Evolutionary conservation across 1,139 yeast genomes (phyloP).

Genomic region (Yamadazyma conglobata): DNA sequence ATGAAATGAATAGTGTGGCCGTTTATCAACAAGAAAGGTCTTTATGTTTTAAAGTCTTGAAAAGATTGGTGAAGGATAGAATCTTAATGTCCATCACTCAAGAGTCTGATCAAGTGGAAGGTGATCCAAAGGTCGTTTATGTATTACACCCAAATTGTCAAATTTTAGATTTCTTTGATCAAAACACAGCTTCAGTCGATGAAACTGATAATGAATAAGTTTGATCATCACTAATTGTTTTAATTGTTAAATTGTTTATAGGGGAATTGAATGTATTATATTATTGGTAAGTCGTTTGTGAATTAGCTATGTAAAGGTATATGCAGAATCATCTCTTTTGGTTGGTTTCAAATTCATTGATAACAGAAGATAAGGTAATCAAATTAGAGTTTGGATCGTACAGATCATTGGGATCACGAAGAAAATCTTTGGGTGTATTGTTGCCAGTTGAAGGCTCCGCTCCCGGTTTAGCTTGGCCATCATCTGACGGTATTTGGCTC

Average conservation of each 20-base stretch:
- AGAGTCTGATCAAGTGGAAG: constrained; percentile 33
- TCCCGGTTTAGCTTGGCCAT: not conserved
- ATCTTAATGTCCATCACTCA: constrained; percentile 80
- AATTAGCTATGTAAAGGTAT: too few relatives aligned
- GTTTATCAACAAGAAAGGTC: constrained; percentile 70
- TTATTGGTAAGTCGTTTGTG: not conserved
- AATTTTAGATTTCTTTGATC: constrained; percentile 57
- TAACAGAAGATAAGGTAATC: constrained; percentile 15
- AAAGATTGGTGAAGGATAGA: constrained; percentile 80
- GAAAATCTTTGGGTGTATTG: constrained; percentile 4
- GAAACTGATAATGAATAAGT: constrained; percentile 11
- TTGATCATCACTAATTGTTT: constrained; percentile 1
- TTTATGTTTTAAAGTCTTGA: constrained; percentile 75
- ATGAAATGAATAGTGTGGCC: constrained; percentile 63
- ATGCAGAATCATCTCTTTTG: not conserved
- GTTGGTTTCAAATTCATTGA: constrained; percentile 12
- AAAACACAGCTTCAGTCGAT: constrained; percentile 20
- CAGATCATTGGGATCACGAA: constrained; percentile 8
- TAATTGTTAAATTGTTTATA: not conserved
- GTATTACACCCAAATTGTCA: constrained; percentile 92
- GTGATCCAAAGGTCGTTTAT: constrained; percentile 41
- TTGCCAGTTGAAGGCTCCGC: not conserved
- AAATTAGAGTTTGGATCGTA: constrained; percentile 16
- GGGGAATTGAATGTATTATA: not conserved
- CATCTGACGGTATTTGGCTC: constrained; percentile 14